Conservation (phyloP, 2,329 filamentous ascomycete genomes). For the Diaporthe sp. region DNA sequence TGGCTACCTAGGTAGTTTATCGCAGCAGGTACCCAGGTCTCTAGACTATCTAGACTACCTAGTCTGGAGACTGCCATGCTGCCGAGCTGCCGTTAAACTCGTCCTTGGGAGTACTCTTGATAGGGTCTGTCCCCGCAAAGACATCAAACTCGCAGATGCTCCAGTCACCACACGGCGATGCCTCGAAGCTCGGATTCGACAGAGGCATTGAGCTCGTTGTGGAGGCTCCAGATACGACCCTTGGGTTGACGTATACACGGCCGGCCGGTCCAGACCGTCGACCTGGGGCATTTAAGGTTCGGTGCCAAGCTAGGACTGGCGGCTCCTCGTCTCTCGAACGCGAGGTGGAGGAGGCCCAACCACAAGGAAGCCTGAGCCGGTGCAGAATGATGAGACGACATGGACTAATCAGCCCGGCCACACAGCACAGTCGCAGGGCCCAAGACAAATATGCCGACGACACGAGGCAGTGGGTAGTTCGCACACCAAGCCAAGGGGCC, state of each 20-base stretch:
- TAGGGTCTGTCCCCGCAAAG: not conserved
- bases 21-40: not conserved
- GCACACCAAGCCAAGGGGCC: not conserved
- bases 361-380: not conserved
- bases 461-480: not conserved
- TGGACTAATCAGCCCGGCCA: not conserved
- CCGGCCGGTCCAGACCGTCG: constrained; percentile 3
- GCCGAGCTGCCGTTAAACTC: not conserved
- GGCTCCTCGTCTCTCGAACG: not conserved
- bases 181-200: not conserved
- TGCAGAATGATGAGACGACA: not conserved
- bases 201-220: not conserved
- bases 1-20: not conserved
- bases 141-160: not conserved
- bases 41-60: no score
- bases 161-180: not conserved
- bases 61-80: not conserved
- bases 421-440: not conserved
- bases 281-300: constrained; percentile 10
- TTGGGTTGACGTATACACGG: not conserved
- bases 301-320: not conserved
- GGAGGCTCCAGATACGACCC: not conserved
- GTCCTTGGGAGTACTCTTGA: not conserved
- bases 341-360: constrained; percentile 1
- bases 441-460: not conserved